A percentile compares a stretch with the other conserved stretches of the same genome.
phyloP scores from a whole-genome alignment of 1,284 basidiomycete genomes.

The Waitea zeae region DNA sequence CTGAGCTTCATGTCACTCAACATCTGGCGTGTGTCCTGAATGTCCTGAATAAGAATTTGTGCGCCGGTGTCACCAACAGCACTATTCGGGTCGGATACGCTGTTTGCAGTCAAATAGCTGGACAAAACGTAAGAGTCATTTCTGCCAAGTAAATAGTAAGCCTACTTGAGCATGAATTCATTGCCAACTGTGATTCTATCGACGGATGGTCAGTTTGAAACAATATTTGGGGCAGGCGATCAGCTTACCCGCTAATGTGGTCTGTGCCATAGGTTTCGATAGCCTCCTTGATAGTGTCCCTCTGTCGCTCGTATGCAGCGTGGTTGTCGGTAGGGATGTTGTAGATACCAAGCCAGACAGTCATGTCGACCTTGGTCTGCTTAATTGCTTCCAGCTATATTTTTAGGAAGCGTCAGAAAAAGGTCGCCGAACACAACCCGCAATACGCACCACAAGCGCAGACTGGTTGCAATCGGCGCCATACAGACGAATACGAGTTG shows the following conservation, averaged over 20 bases:
- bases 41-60: conserved; percentile 39
- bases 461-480: conserved; percentile 42
- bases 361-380: conserved; percentile 79
- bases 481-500: conserved; percentile 35
- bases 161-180: conserved; percentile 69
- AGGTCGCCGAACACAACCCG: conserved; percentile 14
- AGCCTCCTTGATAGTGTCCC: conserved; percentile 43
- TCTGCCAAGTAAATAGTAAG: too few relatives aligned
- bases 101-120: conserved; percentile 36
- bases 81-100: conserved; percentile 28
- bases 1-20: conserved; percentile 32
- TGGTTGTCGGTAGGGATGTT: conserved; percentile 40
- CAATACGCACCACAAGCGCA: conserved; percentile 31
- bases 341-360: conserved; percentile 78
- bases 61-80: conserved; percentile 37
- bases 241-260: conserved; percentile 61
- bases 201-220: too few relatives aligned
- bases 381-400: conserved; percentile 76
- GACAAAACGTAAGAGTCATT: background rate
- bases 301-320: conserved; percentile 59
- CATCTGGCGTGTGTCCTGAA: conserved; percentile 44
- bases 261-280: conserved; percentile 67
- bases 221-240: too few relatives aligned
- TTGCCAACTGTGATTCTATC: conserved; percentile 73
- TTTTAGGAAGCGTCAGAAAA: too few relatives aligned